These are phyloP conservation scores for Ophiostoma tasmaniense DNA, from an alignment of 2,329 filamentous ascomycete genomes.

Conservation along the genomic window DNA sequence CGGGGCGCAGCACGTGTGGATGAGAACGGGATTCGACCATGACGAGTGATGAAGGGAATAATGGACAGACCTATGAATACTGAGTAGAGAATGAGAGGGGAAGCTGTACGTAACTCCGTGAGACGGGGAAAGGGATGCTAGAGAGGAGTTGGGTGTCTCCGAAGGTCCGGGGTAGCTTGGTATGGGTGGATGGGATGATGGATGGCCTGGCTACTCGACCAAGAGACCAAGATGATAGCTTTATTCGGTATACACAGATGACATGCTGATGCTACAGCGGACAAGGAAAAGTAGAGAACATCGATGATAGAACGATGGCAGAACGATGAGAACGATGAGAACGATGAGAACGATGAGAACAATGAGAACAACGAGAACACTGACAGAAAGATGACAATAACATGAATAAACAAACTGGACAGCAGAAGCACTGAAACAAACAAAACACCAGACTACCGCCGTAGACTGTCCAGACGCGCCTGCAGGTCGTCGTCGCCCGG, in stretches of 20 bases:
- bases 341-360: too few relatives aligned
- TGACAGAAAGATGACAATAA: neutral
- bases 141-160: neutral
- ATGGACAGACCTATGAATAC: neutral
- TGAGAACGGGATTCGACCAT: neutral
- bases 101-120: neutral
- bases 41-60: neutral
- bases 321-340: too few relatives aligned
- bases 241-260: neutral
- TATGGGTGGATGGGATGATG: neutral
- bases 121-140: neutral
- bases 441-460: constrained; percentile 37
- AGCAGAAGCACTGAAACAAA: neutral
- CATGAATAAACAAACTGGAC: neutral
- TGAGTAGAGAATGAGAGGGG: neutral
- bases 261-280: neutral
- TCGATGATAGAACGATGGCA: too few relatives aligned
- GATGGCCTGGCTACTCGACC: too few relatives aligned
- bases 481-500: constrained; percentile 86
- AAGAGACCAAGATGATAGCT: too few relatives aligned
- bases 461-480: constrained; percentile 81
- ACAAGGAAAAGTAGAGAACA: neutral
- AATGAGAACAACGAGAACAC: too few relatives aligned
- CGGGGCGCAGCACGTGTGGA: constrained; percentile 6
- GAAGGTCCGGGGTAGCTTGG: neutral